Percentiles rank a stretch among this genome's conserved stretches.
Evolutionary conservation across 176 grass and related monocot genomes (phyloP).

Genomic region (Guadua angustifolia): DNA sequence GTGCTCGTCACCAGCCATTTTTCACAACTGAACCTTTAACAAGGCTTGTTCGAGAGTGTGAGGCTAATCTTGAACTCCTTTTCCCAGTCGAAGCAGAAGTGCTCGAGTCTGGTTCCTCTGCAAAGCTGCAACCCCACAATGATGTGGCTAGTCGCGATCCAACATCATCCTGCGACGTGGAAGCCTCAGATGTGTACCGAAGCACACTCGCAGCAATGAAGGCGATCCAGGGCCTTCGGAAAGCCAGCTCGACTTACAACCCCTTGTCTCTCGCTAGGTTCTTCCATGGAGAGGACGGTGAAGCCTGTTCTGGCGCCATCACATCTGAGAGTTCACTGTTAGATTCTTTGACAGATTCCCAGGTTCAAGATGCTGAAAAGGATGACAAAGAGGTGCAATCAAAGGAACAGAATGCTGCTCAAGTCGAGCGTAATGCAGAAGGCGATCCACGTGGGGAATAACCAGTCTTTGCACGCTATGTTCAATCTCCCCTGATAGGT

Average conservation of each 20-base stretch:
- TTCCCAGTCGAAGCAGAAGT: constrained; percentile 93
- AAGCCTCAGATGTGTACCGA: constrained; percentile 67
- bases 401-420: constrained; percentile 38
- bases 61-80: constrained; percentile 83
- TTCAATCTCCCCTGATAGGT: constrained; percentile 31
- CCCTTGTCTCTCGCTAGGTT: constrained; percentile 80
- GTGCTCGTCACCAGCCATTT: constrained; percentile 87
- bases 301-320: constrained; percentile 70
- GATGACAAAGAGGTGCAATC: constrained; percentile 65
- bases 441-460: constrained; percentile 28
- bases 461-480: not conserved
- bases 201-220: constrained; percentile 88
- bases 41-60: constrained; percentile 85
- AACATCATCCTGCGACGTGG: constrained; percentile 48
- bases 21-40: constrained; percentile 91
- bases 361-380: constrained; percentile 60
- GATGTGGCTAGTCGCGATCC: constrained; percentile 22
- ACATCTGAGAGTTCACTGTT: constrained; percentile 73
- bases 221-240: constrained; percentile 81
- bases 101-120: constrained; percentile 63
- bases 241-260: constrained; percentile 88
- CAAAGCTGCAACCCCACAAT: constrained; percentile 34
- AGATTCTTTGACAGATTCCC: constrained; percentile 53
- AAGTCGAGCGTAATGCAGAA: not conserved
- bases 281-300: constrained; percentile 73